These are phyloP conservation scores for Silene uniflora DNA, from an alignment of 148 eudicot genomes.

Conservation along the genomic window DNA sequence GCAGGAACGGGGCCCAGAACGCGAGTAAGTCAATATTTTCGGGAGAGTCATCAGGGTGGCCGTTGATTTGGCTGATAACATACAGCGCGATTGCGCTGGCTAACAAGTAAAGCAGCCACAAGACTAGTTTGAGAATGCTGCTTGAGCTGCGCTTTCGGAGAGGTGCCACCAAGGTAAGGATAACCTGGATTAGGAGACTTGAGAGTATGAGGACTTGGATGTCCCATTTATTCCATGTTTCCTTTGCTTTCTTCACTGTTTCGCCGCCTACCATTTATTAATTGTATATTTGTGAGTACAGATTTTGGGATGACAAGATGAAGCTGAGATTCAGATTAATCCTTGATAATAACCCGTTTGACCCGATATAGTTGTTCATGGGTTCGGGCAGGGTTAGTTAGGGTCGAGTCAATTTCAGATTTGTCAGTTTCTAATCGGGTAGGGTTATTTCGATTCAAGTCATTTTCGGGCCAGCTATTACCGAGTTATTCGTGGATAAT, in stretches of 20 bases:
- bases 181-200: background rate
- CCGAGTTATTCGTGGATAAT: no score
- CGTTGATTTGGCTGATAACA: slow-evolving; percentile 1
- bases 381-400: no score
- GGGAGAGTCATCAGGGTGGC: background rate
- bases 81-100: slow-evolving; percentile 7
- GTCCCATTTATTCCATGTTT: slow-evolving; percentile 6
- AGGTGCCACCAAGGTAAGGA: slow-evolving; percentile 7
- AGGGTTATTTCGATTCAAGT: no score
- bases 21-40: background rate
- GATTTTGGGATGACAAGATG: no score
- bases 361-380: no score
- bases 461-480: no score
- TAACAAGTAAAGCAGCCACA: slow-evolving; percentile 15
- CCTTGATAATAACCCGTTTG: no score
- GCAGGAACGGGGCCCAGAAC: slow-evolving; percentile 11
- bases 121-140: background rate
- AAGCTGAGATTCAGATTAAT: no score
- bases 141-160: background rate
- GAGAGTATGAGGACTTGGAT: background rate
- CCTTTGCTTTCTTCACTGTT: background rate
- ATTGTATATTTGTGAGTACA: no score
- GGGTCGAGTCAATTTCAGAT: no score
- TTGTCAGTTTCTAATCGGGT: no score
- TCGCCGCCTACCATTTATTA: no score